Base-by-base conservation (phyloP, 2,329 filamentous ascomycete species). In the Cercospora beticola region DNA sequence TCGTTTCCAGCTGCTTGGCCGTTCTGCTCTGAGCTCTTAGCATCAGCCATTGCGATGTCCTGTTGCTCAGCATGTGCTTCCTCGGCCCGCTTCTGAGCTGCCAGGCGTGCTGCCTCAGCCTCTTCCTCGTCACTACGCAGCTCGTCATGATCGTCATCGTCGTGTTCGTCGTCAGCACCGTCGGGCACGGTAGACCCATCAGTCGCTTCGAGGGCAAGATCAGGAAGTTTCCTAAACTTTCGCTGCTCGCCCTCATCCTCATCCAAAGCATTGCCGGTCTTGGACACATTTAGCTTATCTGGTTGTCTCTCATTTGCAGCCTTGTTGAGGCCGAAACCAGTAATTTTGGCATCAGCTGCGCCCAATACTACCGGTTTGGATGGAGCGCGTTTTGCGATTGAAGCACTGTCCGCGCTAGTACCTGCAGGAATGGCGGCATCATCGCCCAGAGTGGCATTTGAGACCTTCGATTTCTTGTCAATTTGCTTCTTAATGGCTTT, bases 201-300 rank as follows among this genome's bases (percentile, higher is more conserved):
- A 61, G 71, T 81, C 69, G 81, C 81, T 73, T 86, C 86, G 76
- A 90, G 87, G 64, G 92, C 83, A 64, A 90, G 87, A 68, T 92
- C 88, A 67, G 94, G 94, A 69, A 99, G 88, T 81, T 94, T 95
- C 78, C 93, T 93, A 72, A 99, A 87, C 82, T 96, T 97, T 78
- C 93, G 92, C 77, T 92, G 89, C 2, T 90, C 91, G 33, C 89
- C 90, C 75, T 97, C 92, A 75, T 97, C 94, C 76, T 97, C 94
- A 69, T 92, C 94, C 74, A 97, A 89, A 74, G 93, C 89, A 23
- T 97, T 84, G 69, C 92, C 93, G 18, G 72, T 59, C 73, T 90
- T 90, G 77, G 92, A 93, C 21, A 87, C 84, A 4, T 87, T 84
- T 3, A 86, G 79, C 76, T 92, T 93, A n/a, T 76, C 71, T 26